Evolutionary conservation across 2,329 filamentous ascomycete species (phyloP).

Genomic region (Calycina marina): DNA sequence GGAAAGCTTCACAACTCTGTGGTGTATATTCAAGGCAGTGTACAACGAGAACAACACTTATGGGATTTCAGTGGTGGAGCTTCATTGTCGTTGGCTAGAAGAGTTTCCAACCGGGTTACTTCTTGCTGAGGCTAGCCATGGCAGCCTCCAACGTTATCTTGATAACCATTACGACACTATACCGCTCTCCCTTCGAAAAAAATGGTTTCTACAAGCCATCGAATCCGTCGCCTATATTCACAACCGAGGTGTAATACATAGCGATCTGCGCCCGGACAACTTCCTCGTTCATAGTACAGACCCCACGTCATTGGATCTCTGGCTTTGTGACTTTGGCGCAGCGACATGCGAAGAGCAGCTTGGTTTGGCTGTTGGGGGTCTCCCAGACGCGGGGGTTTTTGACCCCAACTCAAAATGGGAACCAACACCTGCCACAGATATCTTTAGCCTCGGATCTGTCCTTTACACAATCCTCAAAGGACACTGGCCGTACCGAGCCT

Average conservation of each 20-base stretch:
- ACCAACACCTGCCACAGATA: slow-evolving; percentile 5
- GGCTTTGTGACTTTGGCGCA: slow-evolving; percentile 7
- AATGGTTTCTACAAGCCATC: neutral
- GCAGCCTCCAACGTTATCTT: slow-evolving; percentile 1
- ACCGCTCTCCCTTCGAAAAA: neutral
- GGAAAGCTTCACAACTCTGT: too few species aligned
- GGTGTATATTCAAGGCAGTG: too few species aligned
- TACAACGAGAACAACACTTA: too few species aligned
- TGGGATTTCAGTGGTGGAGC: too few species aligned
- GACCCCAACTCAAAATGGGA: slow-evolving; percentile 3
- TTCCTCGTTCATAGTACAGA: neutral
- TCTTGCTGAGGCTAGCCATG: neutral
- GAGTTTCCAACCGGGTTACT: neutral
- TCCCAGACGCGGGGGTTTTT: slow-evolving; percentile 6
- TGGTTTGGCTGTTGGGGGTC: slow-evolving; percentile 4
- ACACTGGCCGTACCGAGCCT: slow-evolving; percentile 4
- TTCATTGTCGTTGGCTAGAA: too few species aligned
- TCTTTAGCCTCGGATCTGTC: slow-evolving; percentile 6
- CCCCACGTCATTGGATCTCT: slow-evolving; percentile 2
- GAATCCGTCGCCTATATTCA: slow-evolving; percentile 2
- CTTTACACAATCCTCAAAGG: slow-evolving; percentile 4
- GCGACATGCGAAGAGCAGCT: slow-evolving; percentile 9
- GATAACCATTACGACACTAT: neutral
- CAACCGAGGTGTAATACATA: slow-evolving; percentile 2
- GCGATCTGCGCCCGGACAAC: slow-evolving; percentile 2